Percentiles rank a stretch among this genome's conserved stretches.
phyloP scores from a whole-genome alignment of 1,284 basidiomycete species.

The Blastosporella zonata region DNA sequence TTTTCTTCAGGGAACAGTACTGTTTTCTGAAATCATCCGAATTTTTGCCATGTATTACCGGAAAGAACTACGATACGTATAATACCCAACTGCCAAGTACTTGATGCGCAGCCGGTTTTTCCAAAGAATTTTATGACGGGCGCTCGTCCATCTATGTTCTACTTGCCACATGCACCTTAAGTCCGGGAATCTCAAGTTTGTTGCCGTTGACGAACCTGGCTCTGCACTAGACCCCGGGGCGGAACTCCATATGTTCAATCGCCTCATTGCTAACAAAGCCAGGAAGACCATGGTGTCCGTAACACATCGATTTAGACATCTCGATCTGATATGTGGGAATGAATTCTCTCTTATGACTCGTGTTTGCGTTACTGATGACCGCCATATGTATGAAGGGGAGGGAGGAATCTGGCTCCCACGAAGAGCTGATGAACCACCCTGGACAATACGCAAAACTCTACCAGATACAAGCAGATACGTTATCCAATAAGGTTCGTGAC shows the following conservation, averaged over 20 bases:
- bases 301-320: slow-evolving; percentile 65
- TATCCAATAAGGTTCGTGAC: too few relatives aligned
- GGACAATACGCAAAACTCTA: slow-evolving; percentile 57
- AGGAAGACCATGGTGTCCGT: slow-evolving; percentile 68
- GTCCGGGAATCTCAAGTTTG: slow-evolving; percentile 39
- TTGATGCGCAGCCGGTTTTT: too few relatives aligned
- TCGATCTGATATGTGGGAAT: slow-evolving; percentile 63
- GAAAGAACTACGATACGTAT: too few relatives aligned
- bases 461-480: slow-evolving; percentile 52
- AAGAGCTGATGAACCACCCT: slow-evolving; percentile 38
- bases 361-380: slow-evolving; percentile 18
- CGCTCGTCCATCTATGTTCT: too few relatives aligned
- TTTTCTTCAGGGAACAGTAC: too few relatives aligned
- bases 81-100: too few relatives aligned
- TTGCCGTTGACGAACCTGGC: slow-evolving; percentile 51
- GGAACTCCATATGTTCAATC: slow-evolving; percentile 50
- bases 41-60: too few relatives aligned
- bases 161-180: slow-evolving; percentile 45
- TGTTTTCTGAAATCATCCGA: too few relatives aligned
- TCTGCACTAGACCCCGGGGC: slow-evolving; percentile 51
- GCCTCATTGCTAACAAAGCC: slow-evolving; percentile 44
- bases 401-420: slow-evolving; percentile 50
- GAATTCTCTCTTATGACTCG: slow-evolving; percentile 59
- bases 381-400: slow-evolving; percentile 57
- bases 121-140: too few relatives aligned